These are phyloP conservation scores for Termitomyces eurrhizus DNA, from an alignment of 768 basidiomycete species.

Conservation along the genomic window DNA sequence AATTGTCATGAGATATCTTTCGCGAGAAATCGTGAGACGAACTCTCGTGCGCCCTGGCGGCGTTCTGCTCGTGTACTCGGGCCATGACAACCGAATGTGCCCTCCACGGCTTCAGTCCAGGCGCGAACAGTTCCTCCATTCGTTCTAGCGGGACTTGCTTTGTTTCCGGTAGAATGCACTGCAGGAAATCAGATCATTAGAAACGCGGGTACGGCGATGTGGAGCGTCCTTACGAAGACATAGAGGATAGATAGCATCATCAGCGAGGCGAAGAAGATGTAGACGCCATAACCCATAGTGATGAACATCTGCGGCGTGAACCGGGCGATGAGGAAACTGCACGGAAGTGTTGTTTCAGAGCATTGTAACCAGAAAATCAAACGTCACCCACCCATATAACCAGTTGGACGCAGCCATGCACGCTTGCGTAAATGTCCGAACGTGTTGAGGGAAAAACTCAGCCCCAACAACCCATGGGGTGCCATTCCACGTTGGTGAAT, in stretches of 20 bases:
- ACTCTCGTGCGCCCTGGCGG: constrained; percentile 2
- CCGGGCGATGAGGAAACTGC: constrained; percentile 30
- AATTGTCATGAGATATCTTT: constrained; percentile 11
- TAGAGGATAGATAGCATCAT: constrained; percentile 31
- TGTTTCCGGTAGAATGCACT: constrained; percentile 38
- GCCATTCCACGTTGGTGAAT: constrained; percentile 39
- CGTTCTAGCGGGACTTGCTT: constrained; percentile 37
- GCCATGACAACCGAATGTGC: constrained; percentile 30
- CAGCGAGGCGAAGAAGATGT: constrained; percentile 32
- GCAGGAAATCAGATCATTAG: not conserved
- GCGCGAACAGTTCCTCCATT: constrained; percentile 38
- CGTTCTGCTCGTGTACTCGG: constrained; percentile 19
- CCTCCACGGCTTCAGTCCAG: constrained; percentile 28
- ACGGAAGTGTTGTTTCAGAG: not conserved
- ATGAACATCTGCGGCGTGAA: constrained; percentile 37
- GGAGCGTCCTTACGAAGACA: constrained; percentile 24
- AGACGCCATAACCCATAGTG: constrained; percentile 33
- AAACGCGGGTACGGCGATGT: not conserved
- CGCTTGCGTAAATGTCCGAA: constrained; percentile 33
- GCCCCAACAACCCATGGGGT: constrained; percentile 43
- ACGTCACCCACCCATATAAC: constrained; percentile 24
- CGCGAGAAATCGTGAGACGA: constrained; percentile 6
- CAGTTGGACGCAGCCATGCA: constrained; percentile 34
- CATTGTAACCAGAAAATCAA: not conserved
- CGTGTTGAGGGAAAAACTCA: constrained; percentile 41